Evolutionary conservation across 768 basidiomycete genomes (phyloP).

Genomic region (Leccinum variicolor): DNA sequence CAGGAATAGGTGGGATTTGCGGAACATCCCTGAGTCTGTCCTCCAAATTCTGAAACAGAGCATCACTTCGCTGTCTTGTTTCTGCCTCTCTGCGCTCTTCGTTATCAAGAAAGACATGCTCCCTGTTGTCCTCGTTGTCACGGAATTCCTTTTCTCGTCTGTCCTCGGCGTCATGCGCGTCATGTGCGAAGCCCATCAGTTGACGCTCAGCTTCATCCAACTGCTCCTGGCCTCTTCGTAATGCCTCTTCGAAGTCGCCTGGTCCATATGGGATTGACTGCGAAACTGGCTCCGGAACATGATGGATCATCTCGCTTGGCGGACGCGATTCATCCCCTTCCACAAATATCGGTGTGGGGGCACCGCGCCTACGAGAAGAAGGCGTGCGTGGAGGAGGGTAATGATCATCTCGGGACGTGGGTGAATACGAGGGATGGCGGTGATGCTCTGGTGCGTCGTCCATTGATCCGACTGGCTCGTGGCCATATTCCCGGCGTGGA

Average conservation of each 20-base stretch:
- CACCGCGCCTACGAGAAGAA: slow-evolving; percentile 19
- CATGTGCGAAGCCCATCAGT: slow-evolving; percentile 45
- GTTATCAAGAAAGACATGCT: slow-evolving; percentile 55
- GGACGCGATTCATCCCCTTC: slow-evolving; percentile 22
- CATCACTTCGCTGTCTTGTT: slow-evolving; percentile 39
- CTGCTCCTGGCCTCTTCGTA: slow-evolving; percentile 47
- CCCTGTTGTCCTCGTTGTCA: slow-evolving; percentile 60
- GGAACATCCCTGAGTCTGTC: slow-evolving; percentile 25
- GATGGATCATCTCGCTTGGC: slow-evolving; percentile 26
- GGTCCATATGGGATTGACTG: slow-evolving; percentile 19
- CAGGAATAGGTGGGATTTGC: slow-evolving; percentile 20
- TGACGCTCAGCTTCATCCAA: slow-evolving; percentile 54
- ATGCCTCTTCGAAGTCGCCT: slow-evolving; percentile 42
- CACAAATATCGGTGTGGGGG: slow-evolving; percentile 4
- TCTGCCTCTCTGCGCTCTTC: slow-evolving; percentile 60
- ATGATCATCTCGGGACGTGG: slow-evolving; percentile 1
- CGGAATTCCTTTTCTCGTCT: slow-evolving; percentile 64
- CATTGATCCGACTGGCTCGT: not conserved
- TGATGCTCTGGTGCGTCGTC: not conserved
- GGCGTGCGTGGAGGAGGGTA: slow-evolving; percentile 10
- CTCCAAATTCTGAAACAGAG: slow-evolving; percentile 26
- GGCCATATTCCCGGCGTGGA: not conserved
- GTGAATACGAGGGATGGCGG: slow-evolving; percentile 12
- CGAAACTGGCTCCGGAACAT: slow-evolving; percentile 21
- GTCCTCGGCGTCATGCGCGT: slow-evolving; percentile 58